Percentiles rank a stretch among this genome's conserved stretches.
phyloP scores from a whole-genome alignment of 2,329 filamentous ascomycete genomes.

The Aspergillus tubingensis region DNA sequence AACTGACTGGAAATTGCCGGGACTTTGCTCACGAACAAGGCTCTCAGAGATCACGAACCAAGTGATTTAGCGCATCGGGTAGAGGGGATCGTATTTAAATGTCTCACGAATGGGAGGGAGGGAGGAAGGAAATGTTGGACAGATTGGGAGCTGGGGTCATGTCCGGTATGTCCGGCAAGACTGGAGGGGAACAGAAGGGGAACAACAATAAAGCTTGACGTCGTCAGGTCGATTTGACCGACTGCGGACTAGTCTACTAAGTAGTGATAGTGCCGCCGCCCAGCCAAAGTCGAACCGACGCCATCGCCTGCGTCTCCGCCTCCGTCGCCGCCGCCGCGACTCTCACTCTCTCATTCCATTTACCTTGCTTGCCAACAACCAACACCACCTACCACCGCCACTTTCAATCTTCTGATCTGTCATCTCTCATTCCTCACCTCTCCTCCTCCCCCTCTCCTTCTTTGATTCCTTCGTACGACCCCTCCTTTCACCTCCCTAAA shows the following conservation, averaged over 20 bases:
- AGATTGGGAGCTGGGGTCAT: not conserved
- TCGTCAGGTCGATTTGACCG: not conserved
- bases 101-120: not conserved
- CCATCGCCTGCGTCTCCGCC: not conserved
- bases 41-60: not conserved
- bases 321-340: not conserved
- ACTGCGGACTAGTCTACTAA: not conserved
- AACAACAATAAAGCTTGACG: not conserved
- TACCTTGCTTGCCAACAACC: not conserved
- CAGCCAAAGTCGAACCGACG: not conserved
- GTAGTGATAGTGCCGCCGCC: not conserved
- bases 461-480: not conserved
- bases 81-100: not conserved
- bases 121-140: not conserved
- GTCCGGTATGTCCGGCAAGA: not conserved
- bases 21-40: not conserved
- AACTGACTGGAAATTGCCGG: not conserved
- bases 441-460: not conserved
- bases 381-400: not conserved
- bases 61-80: not conserved
- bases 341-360: not conserved
- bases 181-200: not conserved
- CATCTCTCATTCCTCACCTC: constrained; percentile 5
- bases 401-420: not conserved
- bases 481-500: not conserved